Percentiles rank a stretch among this genome's conserved stretches.
Conservation (phyloP, 805 yeast genomes). For the Cephaloascus albidus region DNA sequence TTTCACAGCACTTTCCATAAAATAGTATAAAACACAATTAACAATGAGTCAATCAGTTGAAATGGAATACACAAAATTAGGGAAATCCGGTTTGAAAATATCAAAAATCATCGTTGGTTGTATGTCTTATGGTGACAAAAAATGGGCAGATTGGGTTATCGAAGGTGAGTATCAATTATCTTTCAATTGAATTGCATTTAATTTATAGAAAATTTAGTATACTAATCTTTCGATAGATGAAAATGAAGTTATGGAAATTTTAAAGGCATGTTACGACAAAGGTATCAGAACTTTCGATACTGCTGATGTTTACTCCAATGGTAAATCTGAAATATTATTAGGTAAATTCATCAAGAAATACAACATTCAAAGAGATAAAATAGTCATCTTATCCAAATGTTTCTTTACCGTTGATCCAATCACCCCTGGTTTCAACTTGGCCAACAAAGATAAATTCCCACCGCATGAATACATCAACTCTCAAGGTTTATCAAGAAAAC, state of each 20-base stretch:
- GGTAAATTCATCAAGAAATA: slow-evolving; percentile 16
- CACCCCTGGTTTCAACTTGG: slow-evolving; percentile 2
- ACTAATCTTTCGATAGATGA: no score
- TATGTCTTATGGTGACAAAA: slow-evolving; percentile 22
- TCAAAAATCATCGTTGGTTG: slow-evolving; percentile 28
- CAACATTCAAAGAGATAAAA: slow-evolving; percentile 14
- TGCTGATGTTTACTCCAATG: slow-evolving; percentile 22
- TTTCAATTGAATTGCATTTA: no score
- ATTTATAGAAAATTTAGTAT: no score
- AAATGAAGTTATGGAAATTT: slow-evolving; percentile 28
- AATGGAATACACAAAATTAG: slow-evolving; percentile 9
- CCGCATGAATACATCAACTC: neutral
- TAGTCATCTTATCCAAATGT: slow-evolving; percentile 17
- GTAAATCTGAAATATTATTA: slow-evolving; percentile 12
- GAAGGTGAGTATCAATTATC: no score
- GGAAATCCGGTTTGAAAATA: slow-evolving; percentile 26
- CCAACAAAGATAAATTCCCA: neutral
- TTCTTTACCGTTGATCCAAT: slow-evolving; percentile 7
- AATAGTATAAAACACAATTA: no score
- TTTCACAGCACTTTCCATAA: no score
- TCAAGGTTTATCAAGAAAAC: slow-evolving; percentile 9
- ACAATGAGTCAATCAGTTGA: neutral
- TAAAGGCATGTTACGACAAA: slow-evolving; percentile 33
- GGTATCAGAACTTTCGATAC: slow-evolving; percentile 38
- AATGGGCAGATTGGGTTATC: slow-evolving; percentile 33